phyloP scores from a whole-genome alignment of 2,329 filamentous ascomycete species.

The Stenocarpella maydis region DNA sequence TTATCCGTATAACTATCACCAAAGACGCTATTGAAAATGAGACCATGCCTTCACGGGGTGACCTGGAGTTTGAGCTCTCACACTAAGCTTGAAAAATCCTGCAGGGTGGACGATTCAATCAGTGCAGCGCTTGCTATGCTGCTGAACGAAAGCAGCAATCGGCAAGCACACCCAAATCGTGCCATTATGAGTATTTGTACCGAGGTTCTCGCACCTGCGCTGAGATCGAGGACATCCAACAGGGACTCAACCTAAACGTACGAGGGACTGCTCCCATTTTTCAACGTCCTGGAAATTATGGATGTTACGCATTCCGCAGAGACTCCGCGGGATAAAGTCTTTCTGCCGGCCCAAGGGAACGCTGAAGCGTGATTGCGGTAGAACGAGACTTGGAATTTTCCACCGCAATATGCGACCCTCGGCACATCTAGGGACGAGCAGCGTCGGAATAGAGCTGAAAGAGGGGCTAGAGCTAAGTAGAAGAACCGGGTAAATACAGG shows the following conservation, averaged over 20 bases:
- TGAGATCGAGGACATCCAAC: neutral
- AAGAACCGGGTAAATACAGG: neutral
- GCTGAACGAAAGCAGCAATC: conserved; percentile 2
- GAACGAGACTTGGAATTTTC: neutral
- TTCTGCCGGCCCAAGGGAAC: neutral
- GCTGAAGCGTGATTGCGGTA: neutral
- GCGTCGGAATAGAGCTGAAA: neutral
- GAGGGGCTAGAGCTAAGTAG: neutral
- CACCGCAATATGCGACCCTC: conserved; percentile 1
- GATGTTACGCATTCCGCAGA: neutral
- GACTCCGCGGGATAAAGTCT: neutral
- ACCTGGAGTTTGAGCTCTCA: neutral
- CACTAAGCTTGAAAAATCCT: conserved; percentile 29
- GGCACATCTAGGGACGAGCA: conserved; percentile 12
- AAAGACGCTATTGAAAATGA: conserved; percentile 23
- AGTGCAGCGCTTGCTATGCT: conserved; percentile 8
- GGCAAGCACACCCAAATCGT: neutral
- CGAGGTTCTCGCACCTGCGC: neutral
- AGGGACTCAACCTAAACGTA: neutral
- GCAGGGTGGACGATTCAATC: conserved; percentile 29
- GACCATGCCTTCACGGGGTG: neutral
- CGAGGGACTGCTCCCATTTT: neutral
- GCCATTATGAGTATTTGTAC: neutral
- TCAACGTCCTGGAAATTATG: neutral
- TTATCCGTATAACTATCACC: conserved; percentile 34